Percentiles rank a stretch among this genome's conserved stretches.
These are phyloP conservation scores for Populus hybrid DNA, from an alignment of 441 rosid genomes.

Conservation along the genomic window DNA sequence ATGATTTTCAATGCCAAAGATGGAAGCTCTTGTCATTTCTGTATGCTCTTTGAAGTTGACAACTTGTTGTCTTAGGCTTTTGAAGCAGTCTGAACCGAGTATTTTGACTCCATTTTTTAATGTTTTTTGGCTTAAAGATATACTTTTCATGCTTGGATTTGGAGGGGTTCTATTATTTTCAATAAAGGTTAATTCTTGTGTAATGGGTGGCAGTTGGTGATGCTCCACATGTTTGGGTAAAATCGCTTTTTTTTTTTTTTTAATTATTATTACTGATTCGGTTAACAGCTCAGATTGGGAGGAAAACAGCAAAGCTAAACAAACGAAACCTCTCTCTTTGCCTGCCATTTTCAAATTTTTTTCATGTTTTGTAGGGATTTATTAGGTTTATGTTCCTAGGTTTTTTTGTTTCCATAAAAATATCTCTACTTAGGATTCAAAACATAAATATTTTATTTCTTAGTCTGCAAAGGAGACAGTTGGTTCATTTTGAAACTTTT, in stretches of 20 bases:
- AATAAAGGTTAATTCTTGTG: neutral
- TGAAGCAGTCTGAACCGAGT: neutral
- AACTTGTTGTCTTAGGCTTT: neutral
- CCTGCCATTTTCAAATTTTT: neutral
- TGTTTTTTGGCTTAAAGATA: neutral
- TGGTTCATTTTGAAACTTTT: neutral
- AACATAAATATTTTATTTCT: neutral
- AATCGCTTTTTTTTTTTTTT: neutral
- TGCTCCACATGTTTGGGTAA: neutral
- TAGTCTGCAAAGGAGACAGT: neutral
- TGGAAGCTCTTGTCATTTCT: neutral
- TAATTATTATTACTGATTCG: neutral
- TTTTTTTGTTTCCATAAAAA: neutral
- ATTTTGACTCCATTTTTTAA: neutral
- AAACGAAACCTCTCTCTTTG: neutral
- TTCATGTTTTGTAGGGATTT: neutral
- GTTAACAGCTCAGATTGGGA: neutral
- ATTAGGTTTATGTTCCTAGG: neutral
- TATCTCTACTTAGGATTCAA: neutral
- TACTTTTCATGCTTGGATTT: neutral
- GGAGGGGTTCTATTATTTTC: neutral
- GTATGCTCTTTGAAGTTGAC: neutral
- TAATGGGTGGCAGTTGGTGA: conserved; percentile 14
- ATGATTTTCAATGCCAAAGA: neutral
- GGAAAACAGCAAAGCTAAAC: neutral